Evolutionary conservation across 768 basidiomycete genomes (phyloP), one percentile per base, ranked within the genome.

Genomic region (Macrocybe gigantea): DNA sequence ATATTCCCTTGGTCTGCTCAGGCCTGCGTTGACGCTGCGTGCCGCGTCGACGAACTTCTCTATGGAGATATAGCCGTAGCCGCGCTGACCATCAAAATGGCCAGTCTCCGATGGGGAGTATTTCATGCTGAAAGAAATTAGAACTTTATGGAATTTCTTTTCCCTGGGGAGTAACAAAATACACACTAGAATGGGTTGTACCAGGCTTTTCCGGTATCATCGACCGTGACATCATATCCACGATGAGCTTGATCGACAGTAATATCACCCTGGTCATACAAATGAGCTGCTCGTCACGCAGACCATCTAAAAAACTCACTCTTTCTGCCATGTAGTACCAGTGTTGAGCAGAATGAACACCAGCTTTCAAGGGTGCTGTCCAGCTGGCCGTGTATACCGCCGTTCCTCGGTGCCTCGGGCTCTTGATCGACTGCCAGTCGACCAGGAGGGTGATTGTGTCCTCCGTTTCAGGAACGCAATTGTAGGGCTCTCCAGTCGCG

Each of bases 251-350:
- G 93, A 72, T 95, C 91, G 52, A 95, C 85, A 48, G 75, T 80
- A 63, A 95, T 88, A 54, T 95, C 93, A 15, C 93, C 93, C 89
- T 92, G 62, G 36, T 14, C 11, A 11, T 14, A 56, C 49, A 50
- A 30, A 33, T 15, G 41, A 41, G 39, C 33, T 56, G 35, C 56
- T 14, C 32, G 53, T 22, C 48, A 37, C 13, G n/a, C 14, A 13
- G 35, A 44, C 22, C 7, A 22, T n/a, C 7, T n/a, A 15, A 13
- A 49, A 41, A 42, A 39, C 64, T 6, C 45, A 83, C 90, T 75
- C 90, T 94, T 70, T 90, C 86, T 42, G 79, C 93, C 87, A 94
- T 90, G 67, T 93, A 94, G 66, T 94, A 92, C 88, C 89, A 94
- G 59, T 90, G 84, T 59, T 96, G 93, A 36, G 85, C 86, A 6